Base-by-base conservation (phyloP, 805 yeast species). In the Saturnispora besseyi region DNA sequence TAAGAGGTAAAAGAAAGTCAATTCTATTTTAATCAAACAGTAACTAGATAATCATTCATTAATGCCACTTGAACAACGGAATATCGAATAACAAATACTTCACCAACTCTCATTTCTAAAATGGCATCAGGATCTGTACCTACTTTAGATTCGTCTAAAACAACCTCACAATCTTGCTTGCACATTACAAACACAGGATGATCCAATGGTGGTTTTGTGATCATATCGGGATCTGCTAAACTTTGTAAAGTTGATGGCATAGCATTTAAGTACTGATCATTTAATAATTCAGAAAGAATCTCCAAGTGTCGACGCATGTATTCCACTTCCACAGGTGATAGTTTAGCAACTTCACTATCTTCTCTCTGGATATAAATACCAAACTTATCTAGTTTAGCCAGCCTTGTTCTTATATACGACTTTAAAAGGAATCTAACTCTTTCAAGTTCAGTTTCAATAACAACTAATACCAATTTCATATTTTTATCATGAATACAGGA, bases 361-460 rank as follows among this genome's bases (percentile, higher is more conserved):
- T 66, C 60, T 26, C 69, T 74, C 51, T 80, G 72, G 53, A 87
- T 79, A 59, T 70, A 79, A 4, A 85, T 68, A 26, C 87, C 73
- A 64, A 69, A 82, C 54, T 73, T 75, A 67, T 89, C 96, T 44
- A 93, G 77, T 65, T 86, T 90, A 53, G 71, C 68, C 50, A 89
- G 64, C 51, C 99, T 72, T 6, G 91, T 77, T 53, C 99, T 74
- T 32, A 90, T 70, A 62, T 88, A 91, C 12, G 87, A 76, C 46
- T 97, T 69, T n/a, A 90, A 72, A 33, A 91, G 65, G 62, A 83
- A 93, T 58, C 83, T 87, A 30, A 88, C 77, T 50, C 99, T 70
- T 59, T 93, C 98, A 24, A 93, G 74, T 57, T 93, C 98, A 12
- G 95, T 84, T 61, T 93, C 99, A 57, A 91, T 82, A 24, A 95